Percentiles rank a stretch among this genome's conserved stretches.
phyloP scores from a whole-genome alignment of 805 yeast genomes.

The Debaryomyces prosopidis region DNA sequence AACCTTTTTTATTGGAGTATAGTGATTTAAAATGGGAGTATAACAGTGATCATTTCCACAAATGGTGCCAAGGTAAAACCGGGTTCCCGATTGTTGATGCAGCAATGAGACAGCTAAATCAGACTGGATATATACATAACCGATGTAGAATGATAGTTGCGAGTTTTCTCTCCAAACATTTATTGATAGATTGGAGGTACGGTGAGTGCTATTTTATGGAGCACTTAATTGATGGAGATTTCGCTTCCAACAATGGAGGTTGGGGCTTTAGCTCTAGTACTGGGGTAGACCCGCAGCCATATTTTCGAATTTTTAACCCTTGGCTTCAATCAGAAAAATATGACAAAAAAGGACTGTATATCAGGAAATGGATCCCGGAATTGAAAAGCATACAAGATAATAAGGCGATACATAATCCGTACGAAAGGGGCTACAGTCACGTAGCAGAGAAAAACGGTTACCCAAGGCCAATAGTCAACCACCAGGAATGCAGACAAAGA shows the following conservation, averaged over 20 bases:
- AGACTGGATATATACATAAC: slow-evolving; percentile 57
- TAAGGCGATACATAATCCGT: slow-evolving; percentile 37
- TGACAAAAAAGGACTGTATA: slow-evolving; percentile 48
- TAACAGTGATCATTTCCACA: slow-evolving; percentile 38
- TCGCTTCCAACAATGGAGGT: slow-evolving; percentile 56
- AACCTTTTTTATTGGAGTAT: slow-evolving; percentile 48
- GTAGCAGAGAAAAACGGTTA: slow-evolving; percentile 32
- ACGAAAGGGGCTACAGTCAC: slow-evolving; percentile 22
- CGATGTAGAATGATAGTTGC: slow-evolving; percentile 56
- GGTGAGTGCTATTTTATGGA: slow-evolving; percentile 54
- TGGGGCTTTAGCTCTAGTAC: slow-evolving; percentile 58
- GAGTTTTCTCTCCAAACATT: slow-evolving; percentile 49
- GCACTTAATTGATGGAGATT: slow-evolving; percentile 52
- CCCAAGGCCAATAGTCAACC: slow-evolving; percentile 47
- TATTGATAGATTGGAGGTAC: slow-evolving; percentile 54
- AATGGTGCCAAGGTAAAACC: slow-evolving; percentile 55
- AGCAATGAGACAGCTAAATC: slow-evolving; percentile 51
- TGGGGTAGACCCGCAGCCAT: slow-evolving; percentile 58
- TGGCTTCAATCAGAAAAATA: slow-evolving; percentile 49
- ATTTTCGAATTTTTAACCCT: slow-evolving; percentile 56
- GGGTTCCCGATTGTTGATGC: slow-evolving; percentile 63
- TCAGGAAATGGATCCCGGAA: slow-evolving; percentile 53
- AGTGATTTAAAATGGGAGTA: slow-evolving; percentile 45
- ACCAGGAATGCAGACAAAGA: slow-evolving; percentile 39
- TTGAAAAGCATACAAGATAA: slow-evolving; percentile 25